These are phyloP conservation scores for Artomyces pyxidatus DNA, from an alignment of 768 basidiomycete genomes.

Conservation along the genomic window DNA sequence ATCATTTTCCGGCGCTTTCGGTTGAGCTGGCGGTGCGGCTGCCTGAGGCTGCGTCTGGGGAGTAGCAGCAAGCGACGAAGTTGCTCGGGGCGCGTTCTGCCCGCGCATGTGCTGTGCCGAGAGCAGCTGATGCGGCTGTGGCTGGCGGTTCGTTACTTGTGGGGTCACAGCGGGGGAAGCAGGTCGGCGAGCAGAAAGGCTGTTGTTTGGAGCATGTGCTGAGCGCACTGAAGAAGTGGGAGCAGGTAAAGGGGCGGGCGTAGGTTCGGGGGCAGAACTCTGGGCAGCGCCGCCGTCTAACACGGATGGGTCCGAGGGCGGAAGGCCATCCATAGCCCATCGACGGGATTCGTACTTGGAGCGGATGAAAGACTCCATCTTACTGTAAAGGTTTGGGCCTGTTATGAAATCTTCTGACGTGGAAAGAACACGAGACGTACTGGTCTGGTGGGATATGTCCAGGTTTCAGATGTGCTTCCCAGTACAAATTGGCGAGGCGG, in stretches of 20 bases:
- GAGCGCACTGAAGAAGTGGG: conserved; percentile 16
- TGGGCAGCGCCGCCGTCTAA: conserved; percentile 47
- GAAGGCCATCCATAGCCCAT: conserved; percentile 91
- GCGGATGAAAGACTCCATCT: conserved; percentile 96
- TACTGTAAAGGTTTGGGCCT: conserved; percentile 39
- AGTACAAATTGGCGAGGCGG: conserved; percentile 84
- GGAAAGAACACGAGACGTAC: conserved; percentile 40
- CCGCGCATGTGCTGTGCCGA: conserved; percentile 24
- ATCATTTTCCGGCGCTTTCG: conserved; percentile 43
- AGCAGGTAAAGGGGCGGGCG: conserved; percentile 14
- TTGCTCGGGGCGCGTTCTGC: not conserved
- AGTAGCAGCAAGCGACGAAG: conserved; percentile 1
- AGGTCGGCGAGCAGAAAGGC: conserved; percentile 22
- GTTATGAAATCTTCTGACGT: not conserved
- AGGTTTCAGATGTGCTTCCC: conserved; percentile 90
- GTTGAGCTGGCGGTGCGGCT: conserved; percentile 18
- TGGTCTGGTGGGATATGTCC: conserved; percentile 94
- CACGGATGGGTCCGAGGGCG: conserved; percentile 71
- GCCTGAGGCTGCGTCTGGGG: conserved; percentile 22
- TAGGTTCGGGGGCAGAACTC: conserved; percentile 18
- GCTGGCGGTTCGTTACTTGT: conserved; percentile 31
- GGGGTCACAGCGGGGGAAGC: conserved; percentile 16
- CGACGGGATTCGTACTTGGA: conserved; percentile 91
- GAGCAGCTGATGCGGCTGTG: conserved; percentile 48
- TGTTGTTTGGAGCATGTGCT: conserved; percentile 24